Conservation (phyloP, 768 basidiomycete genomes). For the Lepiota subincarnata region DNA sequence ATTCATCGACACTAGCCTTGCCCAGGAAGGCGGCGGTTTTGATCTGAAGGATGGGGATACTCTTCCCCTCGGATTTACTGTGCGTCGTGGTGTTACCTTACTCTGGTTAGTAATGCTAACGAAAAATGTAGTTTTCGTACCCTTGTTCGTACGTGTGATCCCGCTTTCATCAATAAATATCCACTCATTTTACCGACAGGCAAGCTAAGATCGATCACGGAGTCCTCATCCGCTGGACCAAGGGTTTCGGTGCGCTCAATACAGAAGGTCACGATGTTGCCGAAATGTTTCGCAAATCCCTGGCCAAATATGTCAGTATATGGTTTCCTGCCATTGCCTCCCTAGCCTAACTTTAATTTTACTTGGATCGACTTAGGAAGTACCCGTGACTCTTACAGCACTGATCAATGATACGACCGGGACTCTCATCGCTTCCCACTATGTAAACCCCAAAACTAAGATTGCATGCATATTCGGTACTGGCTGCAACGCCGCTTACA, state of each 20-base stretch:
- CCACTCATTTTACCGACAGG: slow-evolving; percentile 33
- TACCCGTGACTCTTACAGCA: slow-evolving; percentile 81
- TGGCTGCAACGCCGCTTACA: slow-evolving; percentile 97
- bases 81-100: slow-evolving; percentile 36
- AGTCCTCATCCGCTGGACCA: slow-evolving; percentile 97
- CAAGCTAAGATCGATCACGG: slow-evolving; percentile 94
- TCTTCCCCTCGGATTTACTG: slow-evolving; percentile 91
- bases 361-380: slow-evolving; percentile 46
- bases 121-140: slow-evolving; percentile 76
- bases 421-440: slow-evolving; percentile 94
- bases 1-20: slow-evolving; percentile 76
- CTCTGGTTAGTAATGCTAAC: slow-evolving; percentile 11
- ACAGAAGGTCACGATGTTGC: slow-evolving; percentile 93
- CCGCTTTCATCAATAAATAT: neutral
- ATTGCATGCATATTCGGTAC: slow-evolving; percentile 98
- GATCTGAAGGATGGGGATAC: slow-evolving; percentile 46
- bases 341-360: neutral
- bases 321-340: neutral
- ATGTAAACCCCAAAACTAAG: slow-evolving; percentile 86
- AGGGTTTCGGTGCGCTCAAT: slow-evolving; percentile 90
- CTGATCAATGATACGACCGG: slow-evolving; percentile 98
- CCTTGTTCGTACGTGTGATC: slow-evolving; percentile 72
- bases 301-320: slow-evolving; percentile 66
- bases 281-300: slow-evolving; percentile 83
- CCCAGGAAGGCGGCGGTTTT: slow-evolving; percentile 40